Base-by-base conservation (phyloP, 805 yeast species). In the Clavispora asparagi region DNA sequence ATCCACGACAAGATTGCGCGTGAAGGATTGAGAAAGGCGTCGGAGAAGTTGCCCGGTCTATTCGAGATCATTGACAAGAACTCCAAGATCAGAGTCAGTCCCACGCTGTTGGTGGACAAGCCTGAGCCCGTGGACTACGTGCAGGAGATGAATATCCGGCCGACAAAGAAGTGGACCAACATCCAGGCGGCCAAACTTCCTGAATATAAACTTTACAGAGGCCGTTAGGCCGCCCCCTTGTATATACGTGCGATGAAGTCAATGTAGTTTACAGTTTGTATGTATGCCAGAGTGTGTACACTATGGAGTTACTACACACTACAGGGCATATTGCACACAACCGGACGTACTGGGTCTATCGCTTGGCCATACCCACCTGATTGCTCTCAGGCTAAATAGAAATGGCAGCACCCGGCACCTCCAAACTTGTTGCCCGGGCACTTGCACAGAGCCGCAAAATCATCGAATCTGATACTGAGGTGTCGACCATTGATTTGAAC, bases 1-100 rank as follows among this genome's bases (percentile, higher is more conserved):
- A 76, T 92, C 56, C 98, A 94, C 66, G 96, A 88, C 62, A 82
- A 79, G 54, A 87, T 88, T 19, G 98, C 97, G 25, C 79, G 87
- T 56, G 97, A 92, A 57, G 94, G 95, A 0, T 78, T 85, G 58
- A 79, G 96, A 64, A 86, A 89, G 64, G 97, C 97, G 5, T 85
- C 92, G 38, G 89, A 83, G 51, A 92, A 92, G 63, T 76, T 94
- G 47, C 99, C 99, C 0, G 98, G 98, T 13, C 77, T 81, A 41
- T 91, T 84, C 68, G 98, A 92, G 68, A 85, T 92, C 59, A 81
- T 92, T 38, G 81, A 80, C 45, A 74, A 67, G 54, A 76, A 77
- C 23, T 74, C 86, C 35, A 68, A 78, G 48, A 80, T 90, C 30
- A 82, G 95, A 70, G 83, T 84, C 12, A 88, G 96, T 19, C 70